Evolutionary conservation across 2,329 filamentous ascomycete genomes (phyloP).

Genomic region (Neonectria neomacrospora): DNA sequence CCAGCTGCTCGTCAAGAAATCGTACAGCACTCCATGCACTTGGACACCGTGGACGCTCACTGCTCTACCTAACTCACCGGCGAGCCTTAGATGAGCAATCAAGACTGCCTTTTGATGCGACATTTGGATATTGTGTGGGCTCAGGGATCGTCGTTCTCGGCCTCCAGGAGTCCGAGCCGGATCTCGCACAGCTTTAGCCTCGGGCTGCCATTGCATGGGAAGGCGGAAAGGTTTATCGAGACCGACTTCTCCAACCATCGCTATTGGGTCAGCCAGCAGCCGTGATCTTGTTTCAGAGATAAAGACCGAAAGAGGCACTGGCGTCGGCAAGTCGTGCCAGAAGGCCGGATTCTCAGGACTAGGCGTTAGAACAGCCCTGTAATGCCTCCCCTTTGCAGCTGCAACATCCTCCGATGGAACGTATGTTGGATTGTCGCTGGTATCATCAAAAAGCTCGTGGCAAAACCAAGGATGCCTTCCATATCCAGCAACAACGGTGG

Average conservation of each 20-base stretch:
- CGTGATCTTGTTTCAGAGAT: slow-evolving; percentile 64
- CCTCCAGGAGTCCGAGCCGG: slow-evolving; percentile 69
- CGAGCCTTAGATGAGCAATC: slow-evolving; percentile 71
- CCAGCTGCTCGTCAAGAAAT: slow-evolving; percentile 69
- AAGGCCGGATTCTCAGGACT: slow-evolving; percentile 32
- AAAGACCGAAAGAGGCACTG: slow-evolving; percentile 66
- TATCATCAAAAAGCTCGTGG: slow-evolving; percentile 39
- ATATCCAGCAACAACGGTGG: slow-evolving; percentile 32
- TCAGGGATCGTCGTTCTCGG: slow-evolving; percentile 73
- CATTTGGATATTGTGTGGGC: slow-evolving; percentile 71
- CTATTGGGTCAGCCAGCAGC: slow-evolving; percentile 66
- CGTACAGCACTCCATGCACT: slow-evolving; percentile 74
- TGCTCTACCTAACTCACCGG: slow-evolving; percentile 70
- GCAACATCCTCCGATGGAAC: background rate
- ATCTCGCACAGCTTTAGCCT: slow-evolving; percentile 31
- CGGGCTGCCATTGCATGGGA: slow-evolving; percentile 65
- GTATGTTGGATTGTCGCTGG: slow-evolving; percentile 5
- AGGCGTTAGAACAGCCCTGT: slow-evolving; percentile 31
- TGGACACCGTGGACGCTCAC: slow-evolving; percentile 78
- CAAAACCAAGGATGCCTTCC: slow-evolving; percentile 43
- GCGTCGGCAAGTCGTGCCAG: slow-evolving; percentile 62
- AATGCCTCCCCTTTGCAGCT: slow-evolving; percentile 33
- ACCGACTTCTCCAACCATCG: slow-evolving; percentile 79
- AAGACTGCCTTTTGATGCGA: slow-evolving; percentile 73
- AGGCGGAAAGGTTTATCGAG: slow-evolving; percentile 78